Conservation (phyloP, 148 eudicot genomes). For the Spergularia marina region DNA sequence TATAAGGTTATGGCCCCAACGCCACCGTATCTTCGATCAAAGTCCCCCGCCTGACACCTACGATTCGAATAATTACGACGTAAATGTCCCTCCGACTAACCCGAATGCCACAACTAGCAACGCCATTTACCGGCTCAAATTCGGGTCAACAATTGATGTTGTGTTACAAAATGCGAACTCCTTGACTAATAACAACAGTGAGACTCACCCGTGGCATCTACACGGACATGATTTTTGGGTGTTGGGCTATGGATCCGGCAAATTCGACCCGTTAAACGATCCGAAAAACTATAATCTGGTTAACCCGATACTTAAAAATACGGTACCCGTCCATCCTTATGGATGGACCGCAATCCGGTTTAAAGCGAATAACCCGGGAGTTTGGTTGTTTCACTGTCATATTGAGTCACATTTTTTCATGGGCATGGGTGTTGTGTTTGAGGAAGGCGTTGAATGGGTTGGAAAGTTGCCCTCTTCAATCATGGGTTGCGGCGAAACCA, state of each 20-base stretch:
- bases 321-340: constrained; percentile 65
- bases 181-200: constrained; percentile 46
- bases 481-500: constrained; percentile 68
- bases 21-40: constrained; percentile 46
- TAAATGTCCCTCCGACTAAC: constrained; percentile 32
- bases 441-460: constrained; percentile 66
- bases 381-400: constrained; percentile 91
- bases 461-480: constrained; percentile 53
- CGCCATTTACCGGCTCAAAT: constrained; percentile 46
- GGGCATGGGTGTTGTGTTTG: constrained; percentile 89
- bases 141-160: constrained; percentile 57
- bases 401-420: constrained; percentile 71
- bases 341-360: constrained; percentile 92
- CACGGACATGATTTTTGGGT: constrained; percentile 98
- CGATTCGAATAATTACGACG: constrained; percentile 46
- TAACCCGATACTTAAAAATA: constrained; percentile 69
- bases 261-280: constrained; percentile 49
- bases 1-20: constrained; percentile 16
- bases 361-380: constrained; percentile 79
- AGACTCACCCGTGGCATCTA: constrained; percentile 96
- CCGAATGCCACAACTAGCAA: constrained; percentile 55
- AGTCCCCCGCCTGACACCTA: constrained; percentile 55
- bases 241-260: constrained; percentile 70
- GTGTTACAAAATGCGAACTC: constrained; percentile 79
- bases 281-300: constrained; percentile 50